phyloP scores from a whole-genome alignment of 2,329 filamentous ascomycete species.

The Eurotiales sp. region DNA sequence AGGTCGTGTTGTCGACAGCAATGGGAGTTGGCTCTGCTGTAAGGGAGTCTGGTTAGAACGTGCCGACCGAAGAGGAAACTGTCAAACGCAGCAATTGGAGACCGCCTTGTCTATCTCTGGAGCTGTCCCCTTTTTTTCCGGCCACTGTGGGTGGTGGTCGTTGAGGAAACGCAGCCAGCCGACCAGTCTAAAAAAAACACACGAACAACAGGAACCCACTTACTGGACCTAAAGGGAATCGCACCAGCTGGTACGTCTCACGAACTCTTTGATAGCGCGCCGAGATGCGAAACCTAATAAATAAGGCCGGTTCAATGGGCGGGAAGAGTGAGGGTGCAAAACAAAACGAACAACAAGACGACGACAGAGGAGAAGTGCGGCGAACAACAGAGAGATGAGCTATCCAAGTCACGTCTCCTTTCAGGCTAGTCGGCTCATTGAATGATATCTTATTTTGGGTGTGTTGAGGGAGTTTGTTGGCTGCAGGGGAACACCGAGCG shows the following conservation, averaged over 20 bases:
- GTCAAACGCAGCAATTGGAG: not conserved
- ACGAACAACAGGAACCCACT: conserved; percentile 2
- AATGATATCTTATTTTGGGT: not conserved
- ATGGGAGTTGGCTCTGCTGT: not conserved
- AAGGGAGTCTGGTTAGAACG: not conserved
- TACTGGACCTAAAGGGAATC: not conserved
- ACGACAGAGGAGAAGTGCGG: not conserved
- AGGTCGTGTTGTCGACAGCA: not conserved
- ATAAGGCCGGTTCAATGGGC: no score
- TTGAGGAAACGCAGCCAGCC: conserved; percentile 4
- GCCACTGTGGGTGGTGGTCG: conserved; percentile 8
- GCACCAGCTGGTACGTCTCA: no score
- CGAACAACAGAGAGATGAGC: no score
- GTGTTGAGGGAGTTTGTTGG: not conserved
- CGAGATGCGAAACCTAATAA: no score
- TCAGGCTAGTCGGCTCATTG: not conserved
- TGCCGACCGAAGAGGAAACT: not conserved
- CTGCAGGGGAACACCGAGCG: conserved; percentile 8
- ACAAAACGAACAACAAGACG: not conserved
- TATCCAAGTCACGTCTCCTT: no score
- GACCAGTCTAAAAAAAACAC: conserved; percentile 1
- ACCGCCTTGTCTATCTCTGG: not conserved
- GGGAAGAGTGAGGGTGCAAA: not conserved
- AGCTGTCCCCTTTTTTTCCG: not conserved
- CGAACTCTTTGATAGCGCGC: no score